These are phyloP conservation scores for Fusarium transvaalense DNA, from an alignment of 2,329 filamentous ascomycete species.

Conservation along the genomic window DNA sequence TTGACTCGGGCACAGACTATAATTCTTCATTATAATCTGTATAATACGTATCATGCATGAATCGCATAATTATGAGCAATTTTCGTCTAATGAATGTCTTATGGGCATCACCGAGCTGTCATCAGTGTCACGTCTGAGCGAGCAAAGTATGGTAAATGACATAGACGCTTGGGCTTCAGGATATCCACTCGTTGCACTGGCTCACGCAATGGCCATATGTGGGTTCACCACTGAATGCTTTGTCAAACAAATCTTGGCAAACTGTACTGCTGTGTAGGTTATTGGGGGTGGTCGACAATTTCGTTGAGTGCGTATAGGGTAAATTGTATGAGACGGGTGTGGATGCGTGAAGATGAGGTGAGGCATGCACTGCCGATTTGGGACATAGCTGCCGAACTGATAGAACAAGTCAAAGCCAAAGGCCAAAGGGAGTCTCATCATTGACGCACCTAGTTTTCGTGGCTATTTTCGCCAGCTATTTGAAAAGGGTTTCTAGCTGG, in stretches of 20 bases:
- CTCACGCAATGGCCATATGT: not conserved
- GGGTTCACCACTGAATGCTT: not conserved
- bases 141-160: not conserved
- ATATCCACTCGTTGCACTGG: not conserved
- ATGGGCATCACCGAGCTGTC: not conserved
- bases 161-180: not conserved
- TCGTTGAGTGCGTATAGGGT: not conserved
- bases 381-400: not conserved
- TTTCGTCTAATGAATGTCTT: not conserved
- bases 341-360: not conserved
- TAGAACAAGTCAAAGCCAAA: not conserved
- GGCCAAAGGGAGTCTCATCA: too few species aligned
- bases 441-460: too few species aligned
- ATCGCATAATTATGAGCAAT: slow-evolving; percentile 6
- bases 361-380: not conserved
- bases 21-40: not conserved
- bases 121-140: not conserved
- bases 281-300: too few species aligned
- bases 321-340: not conserved
- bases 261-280: not conserved
- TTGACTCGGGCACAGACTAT: slow-evolving; percentile 2
- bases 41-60: slow-evolving; percentile 1
- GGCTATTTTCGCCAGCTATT: too few species aligned
- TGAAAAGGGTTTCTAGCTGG: not conserved
- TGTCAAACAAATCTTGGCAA: slow-evolving; percentile 2